phyloP scores from a whole-genome alignment of 2,329 filamentous ascomycete species.

The Venturia oleaginea region DNA sequence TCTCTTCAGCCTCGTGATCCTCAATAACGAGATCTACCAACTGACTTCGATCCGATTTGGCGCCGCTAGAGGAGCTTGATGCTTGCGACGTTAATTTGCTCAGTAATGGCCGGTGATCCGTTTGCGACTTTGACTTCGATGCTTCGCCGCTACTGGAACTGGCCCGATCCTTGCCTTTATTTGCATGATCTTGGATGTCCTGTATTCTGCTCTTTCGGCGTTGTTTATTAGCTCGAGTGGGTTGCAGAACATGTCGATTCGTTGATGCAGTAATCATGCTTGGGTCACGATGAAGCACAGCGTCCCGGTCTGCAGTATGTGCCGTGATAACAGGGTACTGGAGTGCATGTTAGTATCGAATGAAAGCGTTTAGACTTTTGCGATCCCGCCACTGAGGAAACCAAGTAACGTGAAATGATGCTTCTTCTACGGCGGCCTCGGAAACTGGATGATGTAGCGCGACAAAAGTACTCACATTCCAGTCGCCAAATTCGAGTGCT shows the following conservation, averaged over 20 bases:
- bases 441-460: neutral
- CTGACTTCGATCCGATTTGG: constrained; percentile 50
- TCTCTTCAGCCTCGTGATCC: constrained; percentile 52
- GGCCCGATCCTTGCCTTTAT: constrained; percentile 35
- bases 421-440: neutral
- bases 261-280: constrained; percentile 46
- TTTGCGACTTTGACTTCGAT: constrained; percentile 20
- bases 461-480: constrained; percentile 62
- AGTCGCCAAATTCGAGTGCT: constrained; percentile 73
- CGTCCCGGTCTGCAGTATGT: constrained; percentile 62
- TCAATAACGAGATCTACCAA: constrained; percentile 60
- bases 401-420: neutral
- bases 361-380: neutral
- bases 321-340: constrained; percentile 92
- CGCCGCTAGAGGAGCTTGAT: constrained; percentile 35
- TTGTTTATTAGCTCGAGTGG: constrained; percentile 39
- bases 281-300: constrained; percentile 48
- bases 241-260: constrained; percentile 45
- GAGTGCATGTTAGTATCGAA: neutral
- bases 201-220: constrained; percentile 40
- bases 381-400: too few relatives aligned
- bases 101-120: constrained; percentile 16
- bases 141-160: constrained; percentile 27
- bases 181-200: constrained; percentile 31
- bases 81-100: constrained; percentile 27